A percentile compares a stretch with the other conserved stretches of the same genome.
Evolutionary conservation across 768 basidiomycete species (phyloP).

Genomic region (Pleurotus salmoneostramineus): DNA sequence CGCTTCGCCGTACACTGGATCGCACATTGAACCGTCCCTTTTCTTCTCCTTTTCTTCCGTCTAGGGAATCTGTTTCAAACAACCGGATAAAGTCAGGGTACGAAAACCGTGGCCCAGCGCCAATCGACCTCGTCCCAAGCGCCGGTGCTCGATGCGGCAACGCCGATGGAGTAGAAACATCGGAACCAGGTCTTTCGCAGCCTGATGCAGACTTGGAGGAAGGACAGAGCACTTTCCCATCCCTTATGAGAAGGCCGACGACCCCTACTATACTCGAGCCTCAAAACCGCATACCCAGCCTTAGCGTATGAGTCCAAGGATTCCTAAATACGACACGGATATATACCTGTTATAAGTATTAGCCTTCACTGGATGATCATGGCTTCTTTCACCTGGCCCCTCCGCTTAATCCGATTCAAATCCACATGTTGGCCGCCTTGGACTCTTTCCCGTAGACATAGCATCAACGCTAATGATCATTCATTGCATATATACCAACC

Average conservation of each 20-base stretch:
- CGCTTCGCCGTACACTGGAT: not conserved
- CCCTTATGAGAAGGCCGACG: slow-evolving; percentile 21
- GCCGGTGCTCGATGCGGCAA: slow-evolving; percentile 67
- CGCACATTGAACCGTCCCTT: slow-evolving; percentile 4
- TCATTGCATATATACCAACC: not conserved
- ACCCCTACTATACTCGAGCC: slow-evolving; percentile 25
- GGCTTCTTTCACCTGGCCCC: too few species aligned
- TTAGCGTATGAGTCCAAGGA: slow-evolving; percentile 28
- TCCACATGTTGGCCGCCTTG: too few species aligned
- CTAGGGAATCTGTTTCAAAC: slow-evolving; percentile 74
- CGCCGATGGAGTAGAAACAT: slow-evolving; percentile 62
- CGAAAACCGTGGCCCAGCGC: slow-evolving; percentile 48
- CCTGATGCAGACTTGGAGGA: slow-evolving; percentile 40
- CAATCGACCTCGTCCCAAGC: slow-evolving; percentile 69
- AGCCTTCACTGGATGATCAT: too few species aligned
- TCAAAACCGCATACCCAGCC: slow-evolving; percentile 35
- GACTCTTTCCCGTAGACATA: too few species aligned
- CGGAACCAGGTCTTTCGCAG: slow-evolving; percentile 43
- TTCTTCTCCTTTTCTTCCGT: slow-evolving; percentile 8
- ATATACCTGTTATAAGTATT: too few species aligned
- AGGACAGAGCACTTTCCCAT: slow-evolving; percentile 26
- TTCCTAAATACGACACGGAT: too few species aligned
- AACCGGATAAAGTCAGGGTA: slow-evolving; percentile 83
- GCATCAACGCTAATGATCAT: too few species aligned
- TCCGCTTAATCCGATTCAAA: too few species aligned